phyloP scores from a whole-genome alignment of 2,329 filamentous ascomycete species.

The Boeremia lycopersici region DNA sequence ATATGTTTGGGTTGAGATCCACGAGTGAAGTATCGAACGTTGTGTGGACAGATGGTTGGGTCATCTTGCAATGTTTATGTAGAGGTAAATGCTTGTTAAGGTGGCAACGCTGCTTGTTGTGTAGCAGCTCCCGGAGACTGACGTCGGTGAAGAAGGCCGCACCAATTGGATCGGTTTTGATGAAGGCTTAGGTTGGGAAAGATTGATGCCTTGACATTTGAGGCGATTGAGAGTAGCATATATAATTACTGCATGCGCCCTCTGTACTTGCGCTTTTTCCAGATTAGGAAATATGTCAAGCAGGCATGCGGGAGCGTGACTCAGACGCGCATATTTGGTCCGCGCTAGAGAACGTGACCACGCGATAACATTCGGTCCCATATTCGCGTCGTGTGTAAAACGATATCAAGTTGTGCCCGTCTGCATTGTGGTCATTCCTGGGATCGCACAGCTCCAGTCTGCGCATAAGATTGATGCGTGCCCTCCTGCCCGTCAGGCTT shows the following conservation, averaged over 20 bases:
- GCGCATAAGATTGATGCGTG: background rate
- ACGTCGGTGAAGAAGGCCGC: background rate
- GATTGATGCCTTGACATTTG: constrained; percentile 14
- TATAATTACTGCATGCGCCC: constrained; percentile 27
- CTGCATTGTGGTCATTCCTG: background rate
- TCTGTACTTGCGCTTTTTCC: constrained; percentile 20
- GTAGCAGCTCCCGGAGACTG: background rate
- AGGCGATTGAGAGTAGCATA: constrained; percentile 23
- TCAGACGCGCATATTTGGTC: constrained; percentile 32
- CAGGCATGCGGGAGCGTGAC: constrained; percentile 33
- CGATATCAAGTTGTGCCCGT: background rate
- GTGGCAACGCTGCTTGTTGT: background rate
- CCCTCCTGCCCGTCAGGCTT: background rate
- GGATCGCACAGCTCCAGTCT: background rate
- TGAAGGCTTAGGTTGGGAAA: background rate
- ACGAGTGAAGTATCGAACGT: constrained; percentile 50
- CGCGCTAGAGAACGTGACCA: constrained; percentile 17
- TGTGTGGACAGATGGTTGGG: constrained; percentile 44
- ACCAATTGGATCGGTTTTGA: background rate
- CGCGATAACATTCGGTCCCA: constrained; percentile 12
- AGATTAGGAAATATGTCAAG: constrained; percentile 37
- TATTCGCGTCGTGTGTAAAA: background rate
- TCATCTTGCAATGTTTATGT: constrained; percentile 33
- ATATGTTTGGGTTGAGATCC: constrained; percentile 36
- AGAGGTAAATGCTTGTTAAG: background rate